Conservation (phyloP, 352 stramenopile species). For the Globisporangium lucens region DNA sequence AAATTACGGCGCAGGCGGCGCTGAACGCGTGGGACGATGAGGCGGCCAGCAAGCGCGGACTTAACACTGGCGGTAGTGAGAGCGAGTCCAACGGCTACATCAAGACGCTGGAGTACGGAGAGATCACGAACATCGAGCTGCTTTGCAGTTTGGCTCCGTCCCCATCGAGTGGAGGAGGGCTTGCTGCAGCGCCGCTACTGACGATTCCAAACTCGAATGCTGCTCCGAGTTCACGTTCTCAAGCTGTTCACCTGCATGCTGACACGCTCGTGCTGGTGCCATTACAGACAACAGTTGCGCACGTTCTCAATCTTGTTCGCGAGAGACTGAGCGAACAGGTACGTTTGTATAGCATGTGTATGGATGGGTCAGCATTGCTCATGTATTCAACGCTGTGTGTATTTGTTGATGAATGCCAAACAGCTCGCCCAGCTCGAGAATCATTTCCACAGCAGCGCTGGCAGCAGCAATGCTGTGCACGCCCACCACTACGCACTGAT, state of each 20-base stretch:
- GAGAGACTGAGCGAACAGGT: constrained; percentile 21
- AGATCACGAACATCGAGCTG: constrained; percentile 46
- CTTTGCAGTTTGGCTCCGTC: constrained; percentile 34
- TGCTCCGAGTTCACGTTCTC: not conserved
- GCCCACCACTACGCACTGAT: constrained; percentile 48
- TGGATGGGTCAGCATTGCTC: not conserved
- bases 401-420: no score
- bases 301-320: constrained; percentile 16
- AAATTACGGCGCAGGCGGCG: constrained; percentile 18
- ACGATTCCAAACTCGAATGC: constrained; percentile 22
- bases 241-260: constrained; percentile 22
- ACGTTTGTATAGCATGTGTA: not conserved
- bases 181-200: constrained; percentile 25
- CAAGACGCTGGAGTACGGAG: constrained; percentile 52
- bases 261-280: constrained; percentile 46
- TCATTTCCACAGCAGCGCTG: constrained; percentile 3
- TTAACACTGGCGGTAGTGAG: not conserved
- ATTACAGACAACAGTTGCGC: constrained; percentile 15
- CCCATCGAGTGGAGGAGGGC: constrained; percentile 1
- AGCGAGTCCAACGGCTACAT: constrained; percentile 13
- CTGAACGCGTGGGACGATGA: constrained; percentile 18
- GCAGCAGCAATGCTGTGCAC: constrained; percentile 13
- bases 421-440: constrained; percentile 18
- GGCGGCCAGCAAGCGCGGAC: not conserved
- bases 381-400: no score